A percentile compares a stretch with the other conserved stretches of the same genome.
Conservation (phyloP, 345 rosid genomes). For the Kandelia obovata region DNA sequence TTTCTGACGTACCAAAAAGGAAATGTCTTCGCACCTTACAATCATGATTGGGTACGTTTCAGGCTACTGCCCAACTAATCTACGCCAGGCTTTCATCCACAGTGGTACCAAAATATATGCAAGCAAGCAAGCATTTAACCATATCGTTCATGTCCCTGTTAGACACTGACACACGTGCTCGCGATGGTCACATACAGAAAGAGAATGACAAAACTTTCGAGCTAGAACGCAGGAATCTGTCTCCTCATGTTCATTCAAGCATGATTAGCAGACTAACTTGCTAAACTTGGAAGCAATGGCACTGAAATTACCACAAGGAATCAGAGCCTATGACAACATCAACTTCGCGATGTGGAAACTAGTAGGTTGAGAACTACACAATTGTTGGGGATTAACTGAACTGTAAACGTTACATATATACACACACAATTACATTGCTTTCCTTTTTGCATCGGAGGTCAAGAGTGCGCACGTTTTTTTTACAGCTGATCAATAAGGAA, state of each 20-base stretch:
- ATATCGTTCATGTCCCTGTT: neutral
- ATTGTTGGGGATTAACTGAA: constrained; percentile 19
- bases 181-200: neutral
- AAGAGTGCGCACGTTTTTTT: constrained; percentile 7
- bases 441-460: constrained; percentile 26
- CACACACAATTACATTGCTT: constrained; percentile 38
- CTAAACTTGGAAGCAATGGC: neutral
- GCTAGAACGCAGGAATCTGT: neutral
- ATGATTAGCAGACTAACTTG: neutral
- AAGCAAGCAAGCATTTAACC: too few species aligned
- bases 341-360: constrained; percentile 13
- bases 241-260: neutral
- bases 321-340: constrained; percentile 5
- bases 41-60: too few species aligned
- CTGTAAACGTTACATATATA: constrained; percentile 27
- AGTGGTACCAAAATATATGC: too few species aligned
- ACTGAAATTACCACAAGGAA: neutral
- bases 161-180: neutral
- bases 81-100: too few species aligned
- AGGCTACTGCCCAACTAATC: too few species aligned
- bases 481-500: constrained; percentile 32
- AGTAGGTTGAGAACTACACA: constrained; percentile 8
- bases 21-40: too few species aligned
- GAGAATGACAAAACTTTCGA: too few species aligned
- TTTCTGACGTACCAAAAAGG: too few species aligned